A percentile compares a stretch with the other conserved stretches of the same genome.
Conservation (phyloP, 306 rosid genomes). For the Vigna hirtella region DNA sequence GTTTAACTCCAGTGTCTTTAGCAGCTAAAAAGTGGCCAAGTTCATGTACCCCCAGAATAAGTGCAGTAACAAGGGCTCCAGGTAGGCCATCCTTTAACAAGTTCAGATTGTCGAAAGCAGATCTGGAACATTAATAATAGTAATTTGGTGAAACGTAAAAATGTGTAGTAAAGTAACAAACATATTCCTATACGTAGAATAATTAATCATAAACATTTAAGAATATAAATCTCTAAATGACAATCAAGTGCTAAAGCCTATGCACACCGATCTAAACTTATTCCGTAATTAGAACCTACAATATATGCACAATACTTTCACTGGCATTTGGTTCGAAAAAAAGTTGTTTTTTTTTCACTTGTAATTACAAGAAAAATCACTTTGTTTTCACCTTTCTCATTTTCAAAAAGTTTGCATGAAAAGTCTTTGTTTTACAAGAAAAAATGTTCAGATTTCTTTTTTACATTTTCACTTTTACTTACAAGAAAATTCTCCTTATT, state of each 20-base stretch:
- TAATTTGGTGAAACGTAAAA: constrained; percentile 46
- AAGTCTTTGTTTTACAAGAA: neutral
- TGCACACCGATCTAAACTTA: constrained; percentile 4
- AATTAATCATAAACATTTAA: constrained; percentile 1
- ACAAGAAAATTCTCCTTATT: neutral
- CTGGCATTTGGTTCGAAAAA: neutral
- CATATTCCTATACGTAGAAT: constrained; percentile 13
- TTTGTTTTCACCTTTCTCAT: neutral
- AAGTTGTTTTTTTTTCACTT: neutral
- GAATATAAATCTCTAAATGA: constrained; percentile 19
- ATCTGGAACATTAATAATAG: constrained; percentile 64
- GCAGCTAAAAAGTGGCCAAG: constrained; percentile 80
- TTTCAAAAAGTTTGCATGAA: neutral
- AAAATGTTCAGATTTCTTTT: neutral
- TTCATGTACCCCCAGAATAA: constrained; percentile 83
- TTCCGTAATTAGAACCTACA: constrained; percentile 33
- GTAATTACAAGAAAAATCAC: neutral
- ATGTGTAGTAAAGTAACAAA: constrained; percentile 8
- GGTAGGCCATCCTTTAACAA: constrained; percentile 89
- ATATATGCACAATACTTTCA: constrained; percentile 17
- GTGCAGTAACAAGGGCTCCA: constrained; percentile 87
- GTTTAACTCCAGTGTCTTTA: constrained; percentile 66
- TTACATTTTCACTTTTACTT: neutral
- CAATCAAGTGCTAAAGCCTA: constrained; percentile 14
- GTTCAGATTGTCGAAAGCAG: constrained; percentile 86